Evolutionary conservation across 192 early-diverging fungal species (phyloP).

Genomic region (Gonapodya prolifera): DNA sequence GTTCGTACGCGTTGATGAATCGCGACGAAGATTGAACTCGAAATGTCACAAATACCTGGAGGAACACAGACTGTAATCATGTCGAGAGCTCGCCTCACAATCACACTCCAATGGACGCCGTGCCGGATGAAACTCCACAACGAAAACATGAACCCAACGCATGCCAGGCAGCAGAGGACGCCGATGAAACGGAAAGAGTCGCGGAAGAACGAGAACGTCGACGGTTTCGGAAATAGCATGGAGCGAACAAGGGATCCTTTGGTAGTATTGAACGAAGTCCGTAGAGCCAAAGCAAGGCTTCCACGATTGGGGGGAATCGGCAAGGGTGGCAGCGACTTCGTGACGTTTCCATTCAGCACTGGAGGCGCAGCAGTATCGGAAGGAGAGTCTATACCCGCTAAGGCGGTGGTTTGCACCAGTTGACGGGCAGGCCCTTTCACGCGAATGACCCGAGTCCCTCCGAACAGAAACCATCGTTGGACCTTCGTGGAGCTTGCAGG

Average conservation of each 20-base stretch:
- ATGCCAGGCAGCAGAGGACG: slow-evolving; percentile 70
- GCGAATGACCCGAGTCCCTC: slow-evolving; percentile 84
- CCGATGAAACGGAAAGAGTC: slow-evolving; percentile 96
- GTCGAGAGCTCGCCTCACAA: slow-evolving; percentile 86
- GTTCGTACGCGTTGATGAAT: too few relatives aligned
- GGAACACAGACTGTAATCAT: slow-evolving; percentile 95
- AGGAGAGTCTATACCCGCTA: slow-evolving; percentile 15
- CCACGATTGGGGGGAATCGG: slow-evolving; percentile 11
- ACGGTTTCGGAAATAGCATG: slow-evolving; percentile 93
- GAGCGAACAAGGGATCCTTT: slow-evolving; percentile 91
- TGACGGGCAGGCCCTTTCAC: slow-evolving; percentile 26
- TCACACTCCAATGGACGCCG: slow-evolving; percentile 50
- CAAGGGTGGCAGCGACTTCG: slow-evolving; percentile 4
- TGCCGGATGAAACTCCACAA: slow-evolving; percentile 79
- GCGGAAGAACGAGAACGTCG: slow-evolving; percentile 92
- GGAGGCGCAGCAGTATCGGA: slow-evolving; percentile 23
- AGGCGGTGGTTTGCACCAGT: slow-evolving; percentile 21
- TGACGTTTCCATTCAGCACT: too few relatives aligned
- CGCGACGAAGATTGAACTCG: too few relatives aligned
- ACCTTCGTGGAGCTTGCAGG: slow-evolving; percentile 63
- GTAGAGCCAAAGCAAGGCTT: slow-evolving; percentile 74
- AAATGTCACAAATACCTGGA: too few relatives aligned
- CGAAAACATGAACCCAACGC: slow-evolving; percentile 73
- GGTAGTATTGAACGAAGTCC: slow-evolving; percentile 91
- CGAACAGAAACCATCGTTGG: slow-evolving; percentile 77